phyloP scores from a whole-genome alignment of 371 early-diverging fungal genomes.

The Funneliformis caledonium region DNA sequence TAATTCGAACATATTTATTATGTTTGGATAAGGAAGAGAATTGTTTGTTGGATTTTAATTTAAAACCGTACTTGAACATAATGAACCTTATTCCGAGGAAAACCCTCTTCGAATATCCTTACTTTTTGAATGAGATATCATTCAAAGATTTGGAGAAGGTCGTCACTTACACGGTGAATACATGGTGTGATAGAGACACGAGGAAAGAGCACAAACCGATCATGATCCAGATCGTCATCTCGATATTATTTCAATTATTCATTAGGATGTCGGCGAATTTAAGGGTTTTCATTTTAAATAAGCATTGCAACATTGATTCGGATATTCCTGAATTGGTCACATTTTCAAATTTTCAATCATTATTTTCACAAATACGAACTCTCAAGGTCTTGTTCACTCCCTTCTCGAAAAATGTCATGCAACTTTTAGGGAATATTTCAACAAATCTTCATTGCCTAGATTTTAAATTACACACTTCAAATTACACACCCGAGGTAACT shows the following conservation, averaged over 20 bases:
- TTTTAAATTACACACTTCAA: background rate
- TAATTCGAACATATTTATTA: constrained; percentile 6
- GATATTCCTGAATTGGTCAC: background rate
- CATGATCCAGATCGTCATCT: background rate
- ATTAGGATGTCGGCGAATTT: background rate
- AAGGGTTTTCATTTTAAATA: background rate
- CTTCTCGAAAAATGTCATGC: background rate
- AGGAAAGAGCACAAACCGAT: background rate
- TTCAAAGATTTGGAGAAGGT: background rate
- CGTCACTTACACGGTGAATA: background rate
- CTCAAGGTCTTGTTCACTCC: background rate
- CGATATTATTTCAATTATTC: background rate
- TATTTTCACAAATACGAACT: background rate
- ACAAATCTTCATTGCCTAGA: background rate
- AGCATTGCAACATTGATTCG: background rate
- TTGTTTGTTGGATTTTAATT: background rate
- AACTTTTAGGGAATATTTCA: background rate
- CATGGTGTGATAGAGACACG: background rate
- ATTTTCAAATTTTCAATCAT: background rate
- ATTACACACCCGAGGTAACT: background rate
- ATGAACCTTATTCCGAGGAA: background rate
- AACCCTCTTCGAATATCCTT: background rate
- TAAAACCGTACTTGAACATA: background rate
- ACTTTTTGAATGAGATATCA: background rate
- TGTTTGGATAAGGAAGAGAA: constrained; percentile 19